A percentile compares a stretch with the other conserved stretches of the same genome.
Conservation (phyloP, 108 stramenopile genomes). For the Parietichytrium sp. region DNA sequence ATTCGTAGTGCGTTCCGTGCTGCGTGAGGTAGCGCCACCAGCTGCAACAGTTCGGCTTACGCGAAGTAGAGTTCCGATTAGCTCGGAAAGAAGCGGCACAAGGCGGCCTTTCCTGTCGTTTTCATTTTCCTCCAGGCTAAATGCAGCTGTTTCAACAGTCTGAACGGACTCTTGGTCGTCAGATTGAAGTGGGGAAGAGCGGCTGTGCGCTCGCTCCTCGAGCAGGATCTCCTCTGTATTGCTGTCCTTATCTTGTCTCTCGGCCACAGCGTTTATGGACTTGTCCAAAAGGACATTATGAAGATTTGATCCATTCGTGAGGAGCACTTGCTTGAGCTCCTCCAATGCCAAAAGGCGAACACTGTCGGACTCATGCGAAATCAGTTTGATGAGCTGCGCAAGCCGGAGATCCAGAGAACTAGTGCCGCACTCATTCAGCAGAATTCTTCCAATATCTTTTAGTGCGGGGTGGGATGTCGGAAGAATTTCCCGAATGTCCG, state of each 20-base stretch:
- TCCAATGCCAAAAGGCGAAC: not conserved
- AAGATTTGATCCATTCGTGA: not conserved
- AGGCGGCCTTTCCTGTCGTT: slow-evolving; percentile 15
- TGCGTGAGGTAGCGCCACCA: not conserved
- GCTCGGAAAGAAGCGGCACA: not conserved
- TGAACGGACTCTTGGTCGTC: too few relatives aligned
- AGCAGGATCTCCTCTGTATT: too few relatives aligned
- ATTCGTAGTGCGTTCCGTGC: not conserved
- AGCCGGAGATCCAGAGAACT: not conserved
- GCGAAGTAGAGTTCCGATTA: slow-evolving; percentile 16
- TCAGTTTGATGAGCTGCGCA: not conserved
- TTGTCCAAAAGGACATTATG: slow-evolving; percentile 27
- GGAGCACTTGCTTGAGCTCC: not conserved
- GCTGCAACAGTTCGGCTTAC: slow-evolving; percentile 1
- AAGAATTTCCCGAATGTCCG: not conserved
- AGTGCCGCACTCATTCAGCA: not conserved
- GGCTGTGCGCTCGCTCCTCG: too few relatives aligned
- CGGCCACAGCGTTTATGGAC: not conserved
- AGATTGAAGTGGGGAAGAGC: too few relatives aligned
- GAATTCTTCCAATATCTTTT: not conserved
- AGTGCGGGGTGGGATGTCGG: not conserved
- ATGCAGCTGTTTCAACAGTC: too few relatives aligned
- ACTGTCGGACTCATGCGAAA: slow-evolving; percentile 15
- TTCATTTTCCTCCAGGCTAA: not conserved
- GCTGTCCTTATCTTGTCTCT: not conserved